Evolutionary conservation across 371 early-diverging fungal genomes (phyloP).

Genomic region (Massospora cicadina): DNA sequence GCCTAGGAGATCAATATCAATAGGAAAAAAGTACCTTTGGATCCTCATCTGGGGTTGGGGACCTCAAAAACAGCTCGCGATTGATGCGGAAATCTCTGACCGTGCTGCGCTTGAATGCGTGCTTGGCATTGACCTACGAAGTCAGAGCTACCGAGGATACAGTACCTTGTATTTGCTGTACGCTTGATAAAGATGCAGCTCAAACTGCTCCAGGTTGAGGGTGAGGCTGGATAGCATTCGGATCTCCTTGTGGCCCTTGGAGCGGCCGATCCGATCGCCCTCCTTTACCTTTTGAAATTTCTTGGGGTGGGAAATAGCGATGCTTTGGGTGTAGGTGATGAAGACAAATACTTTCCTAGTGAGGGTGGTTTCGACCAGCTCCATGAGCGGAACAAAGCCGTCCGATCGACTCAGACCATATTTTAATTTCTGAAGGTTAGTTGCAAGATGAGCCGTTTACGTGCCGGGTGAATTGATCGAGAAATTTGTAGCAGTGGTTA

Average conservation of each 20-base stretch:
- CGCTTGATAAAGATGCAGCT: background rate
- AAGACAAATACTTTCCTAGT: background rate
- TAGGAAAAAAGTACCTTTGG: background rate
- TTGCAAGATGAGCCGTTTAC: background rate
- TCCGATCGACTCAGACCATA: background rate
- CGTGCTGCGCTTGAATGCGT: slow-evolving; percentile 1
- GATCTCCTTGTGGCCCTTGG: slow-evolving; percentile 4
- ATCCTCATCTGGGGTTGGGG: background rate
- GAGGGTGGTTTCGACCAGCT: background rate
- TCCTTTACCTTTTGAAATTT: background rate
- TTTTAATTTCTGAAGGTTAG: background rate
- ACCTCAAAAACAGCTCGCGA: background rate
- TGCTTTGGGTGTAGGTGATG: background rate
- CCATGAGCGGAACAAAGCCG: background rate
- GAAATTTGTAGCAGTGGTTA: slow-evolving; percentile 4
- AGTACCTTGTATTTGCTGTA: slow-evolving; percentile 3
- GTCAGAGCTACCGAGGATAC: no score
- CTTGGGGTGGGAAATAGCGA: background rate
- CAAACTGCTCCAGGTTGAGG: slow-evolving; percentile 10
- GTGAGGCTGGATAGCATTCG: slow-evolving; percentile 7
- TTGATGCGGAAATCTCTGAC: slow-evolving; percentile 7
- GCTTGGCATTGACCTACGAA: slow-evolving; percentile 2
- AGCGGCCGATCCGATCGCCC: background rate
- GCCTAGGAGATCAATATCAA: background rate
- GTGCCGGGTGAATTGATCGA: background rate